These are phyloP conservation scores for Aspergillus pseudonomiae DNA, from an alignment of 2,329 filamentous ascomycete species.

Conservation along the genomic window DNA sequence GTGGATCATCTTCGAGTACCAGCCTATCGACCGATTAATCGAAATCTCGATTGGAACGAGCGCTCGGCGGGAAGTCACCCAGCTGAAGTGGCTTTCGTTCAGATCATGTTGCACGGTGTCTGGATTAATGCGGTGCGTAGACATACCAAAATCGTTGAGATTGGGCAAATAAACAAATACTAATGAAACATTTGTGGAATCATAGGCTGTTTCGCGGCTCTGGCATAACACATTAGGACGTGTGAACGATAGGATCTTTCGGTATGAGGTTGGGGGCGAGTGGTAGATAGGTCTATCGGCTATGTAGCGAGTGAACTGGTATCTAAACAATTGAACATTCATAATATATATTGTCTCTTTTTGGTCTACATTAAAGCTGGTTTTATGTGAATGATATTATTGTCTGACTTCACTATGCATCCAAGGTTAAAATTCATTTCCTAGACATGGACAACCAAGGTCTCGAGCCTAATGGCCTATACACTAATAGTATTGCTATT, in stretches of 20 bases:
- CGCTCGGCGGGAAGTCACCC: slow-evolving; percentile 50
- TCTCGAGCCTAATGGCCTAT: not conserved
- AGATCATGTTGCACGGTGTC: slow-evolving; percentile 55
- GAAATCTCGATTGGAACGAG: slow-evolving; percentile 44
- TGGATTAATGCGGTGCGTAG: slow-evolving; percentile 43
- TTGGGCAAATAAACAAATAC: not conserved
- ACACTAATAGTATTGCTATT: not conserved
- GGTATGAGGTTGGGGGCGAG: slow-evolving; percentile 59
- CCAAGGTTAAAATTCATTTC: too few species aligned
- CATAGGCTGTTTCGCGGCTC: slow-evolving; percentile 41
- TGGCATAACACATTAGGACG: slow-evolving; percentile 57
- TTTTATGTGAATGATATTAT: too few species aligned
- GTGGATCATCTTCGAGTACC: slow-evolving; percentile 53
- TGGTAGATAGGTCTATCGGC: slow-evolving; percentile 32
- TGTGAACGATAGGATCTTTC: slow-evolving; percentile 53
- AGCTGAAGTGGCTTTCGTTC: slow-evolving; percentile 52
- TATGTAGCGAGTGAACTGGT: too few species aligned
- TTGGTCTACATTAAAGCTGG: fast-evolving
- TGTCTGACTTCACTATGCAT: too few species aligned
- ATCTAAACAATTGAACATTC: too few species aligned
- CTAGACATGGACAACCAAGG: too few species aligned
- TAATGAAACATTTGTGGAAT: slow-evolving; percentile 22
- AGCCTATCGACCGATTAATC: slow-evolving; percentile 50
- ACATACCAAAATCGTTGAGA: not conserved
- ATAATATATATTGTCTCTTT: too few species aligned